These are phyloP conservation scores for Ustilago hordei DNA, from an alignment of 1,284 basidiomycete genomes.

Conservation along the genomic window DNA sequence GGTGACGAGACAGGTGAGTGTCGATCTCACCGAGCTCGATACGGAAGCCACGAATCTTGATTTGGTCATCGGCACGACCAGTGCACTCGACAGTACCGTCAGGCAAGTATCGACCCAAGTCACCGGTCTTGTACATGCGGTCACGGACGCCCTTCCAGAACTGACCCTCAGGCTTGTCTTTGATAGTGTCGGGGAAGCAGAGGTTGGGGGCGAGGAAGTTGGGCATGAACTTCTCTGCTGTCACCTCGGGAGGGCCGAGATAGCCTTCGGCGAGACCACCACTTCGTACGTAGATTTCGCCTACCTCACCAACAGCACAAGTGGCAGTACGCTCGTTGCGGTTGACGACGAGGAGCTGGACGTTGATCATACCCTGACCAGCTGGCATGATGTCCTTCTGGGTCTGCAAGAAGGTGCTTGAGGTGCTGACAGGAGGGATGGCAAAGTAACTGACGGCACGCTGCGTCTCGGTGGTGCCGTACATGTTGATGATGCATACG, in stretches of 20 bases:
- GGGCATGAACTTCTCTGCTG: conserved; percentile 74
- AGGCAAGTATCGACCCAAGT: conserved; percentile 93
- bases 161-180: conserved; percentile 59
- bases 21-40: conserved; percentile 99
- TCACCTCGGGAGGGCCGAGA: conserved; percentile 81
- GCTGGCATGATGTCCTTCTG: conserved; percentile 99
- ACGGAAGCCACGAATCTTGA: conserved; percentile 99
- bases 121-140: conserved; percentile 97
- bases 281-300: conserved; percentile 97
- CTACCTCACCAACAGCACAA: conserved; percentile 95
- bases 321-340: conserved; percentile 87
- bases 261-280: conserved; percentile 97
- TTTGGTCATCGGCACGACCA: conserved; percentile 96
- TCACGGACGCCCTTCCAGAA: conserved; percentile 96
- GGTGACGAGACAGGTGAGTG: conserved; percentile 92
- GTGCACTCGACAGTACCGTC: conserved; percentile 96
- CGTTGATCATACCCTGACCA: conserved; percentile 96
- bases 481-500: conserved; percentile 95
- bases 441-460: conserved; percentile 97
- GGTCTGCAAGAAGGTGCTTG: conserved; percentile 89
- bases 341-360: conserved; percentile 97
- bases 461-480: conserved; percentile 99
- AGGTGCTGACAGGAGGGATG: conserved; percentile 85
- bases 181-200: conserved; percentile 59
- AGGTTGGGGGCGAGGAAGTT: conserved; percentile 67